Evolutionary conservation across 2,329 filamentous ascomycete species (phyloP).

Genomic region (Incumbomyces delicatus): DNA sequence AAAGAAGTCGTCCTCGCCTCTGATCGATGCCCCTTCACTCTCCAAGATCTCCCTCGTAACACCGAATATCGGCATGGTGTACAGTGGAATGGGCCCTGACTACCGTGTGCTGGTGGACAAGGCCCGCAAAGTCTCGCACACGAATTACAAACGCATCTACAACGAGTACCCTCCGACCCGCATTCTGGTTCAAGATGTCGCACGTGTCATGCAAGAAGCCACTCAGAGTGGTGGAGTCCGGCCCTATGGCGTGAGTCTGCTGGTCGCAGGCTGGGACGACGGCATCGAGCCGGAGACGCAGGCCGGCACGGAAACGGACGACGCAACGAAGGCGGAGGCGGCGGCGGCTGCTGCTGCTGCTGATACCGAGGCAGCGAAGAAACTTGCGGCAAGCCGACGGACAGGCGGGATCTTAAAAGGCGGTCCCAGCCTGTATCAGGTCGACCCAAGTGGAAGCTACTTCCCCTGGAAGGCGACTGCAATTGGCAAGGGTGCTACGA

Average conservation of each 20-base stretch:
- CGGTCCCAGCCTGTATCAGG: constrained; percentile 94
- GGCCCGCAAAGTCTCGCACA: constrained; percentile 95
- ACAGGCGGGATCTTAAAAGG: constrained; percentile 93
- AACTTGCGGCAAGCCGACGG: constrained; percentile 70
- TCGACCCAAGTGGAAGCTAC: constrained; percentile 97
- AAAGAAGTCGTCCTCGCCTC: constrained; percentile 97
- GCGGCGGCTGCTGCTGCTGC: constrained; percentile 48
- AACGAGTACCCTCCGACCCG: constrained; percentile 99
- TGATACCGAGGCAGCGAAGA: constrained; percentile 50
- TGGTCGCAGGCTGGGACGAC: constrained; percentile 97
- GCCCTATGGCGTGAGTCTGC: constrained; percentile 88
- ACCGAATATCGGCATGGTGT: constrained; percentile 99
- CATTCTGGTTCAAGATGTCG: constrained; percentile 98
- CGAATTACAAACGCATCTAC: constrained; percentile 98
- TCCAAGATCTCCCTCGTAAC: constrained; percentile 98
- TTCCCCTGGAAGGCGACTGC: constrained; percentile 99
- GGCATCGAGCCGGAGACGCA: constrained; percentile 80
- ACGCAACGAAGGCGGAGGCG: too few relatives aligned
- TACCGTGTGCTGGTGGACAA: constrained; percentile 96
- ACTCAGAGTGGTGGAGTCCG: constrained; percentile 96
- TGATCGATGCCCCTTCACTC: constrained; percentile 88
- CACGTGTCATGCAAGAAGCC: constrained; percentile 95
- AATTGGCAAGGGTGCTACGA: constrained; percentile 96
- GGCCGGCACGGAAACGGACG: constrained; percentile 3
- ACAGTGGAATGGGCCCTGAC: constrained; percentile 97